Evolutionary conservation across 1,284 basidiomycete species (phyloP).

Genomic region (Xerocomus cyaneibrunnescens): DNA sequence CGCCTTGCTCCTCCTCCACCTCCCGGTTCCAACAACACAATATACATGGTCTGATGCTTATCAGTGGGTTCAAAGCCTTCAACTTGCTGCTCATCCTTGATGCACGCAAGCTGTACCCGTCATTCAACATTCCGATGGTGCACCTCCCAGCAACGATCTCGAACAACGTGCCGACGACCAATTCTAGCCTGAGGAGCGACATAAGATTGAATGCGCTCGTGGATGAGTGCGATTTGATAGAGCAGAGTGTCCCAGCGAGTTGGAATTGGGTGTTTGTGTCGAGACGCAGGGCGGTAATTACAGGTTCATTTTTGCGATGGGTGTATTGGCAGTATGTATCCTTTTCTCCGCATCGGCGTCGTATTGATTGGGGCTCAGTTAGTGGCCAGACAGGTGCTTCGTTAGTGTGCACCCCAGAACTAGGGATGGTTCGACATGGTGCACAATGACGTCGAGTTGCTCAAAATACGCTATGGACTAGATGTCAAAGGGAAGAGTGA

Average conservation of each 20-base stretch:
- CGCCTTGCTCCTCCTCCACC: too few species aligned
- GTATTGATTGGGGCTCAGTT: not conserved
- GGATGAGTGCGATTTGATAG: constrained; percentile 96
- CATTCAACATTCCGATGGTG: constrained; percentile 92
- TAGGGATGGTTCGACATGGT: constrained; percentile 85
- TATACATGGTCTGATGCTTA: constrained; percentile 83
- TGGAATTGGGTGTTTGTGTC: constrained; percentile 96
- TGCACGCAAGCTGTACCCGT: constrained; percentile 80
- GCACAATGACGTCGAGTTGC: constrained; percentile 84
- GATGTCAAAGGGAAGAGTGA: constrained; percentile 90
- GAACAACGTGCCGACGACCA: constrained; percentile 96
- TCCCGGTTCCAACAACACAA: constrained; percentile 87
- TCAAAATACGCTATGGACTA: constrained; percentile 83
- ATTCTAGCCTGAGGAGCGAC: constrained; percentile 93
- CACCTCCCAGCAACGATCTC: constrained; percentile 95
- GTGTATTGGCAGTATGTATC: constrained; percentile 83
- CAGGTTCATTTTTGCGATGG: constrained; percentile 94
- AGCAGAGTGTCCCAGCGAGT: constrained; percentile 95
- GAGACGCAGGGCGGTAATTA: constrained; percentile 98
- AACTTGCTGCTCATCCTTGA: constrained; percentile 77
- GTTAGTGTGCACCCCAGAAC: constrained; percentile 93
- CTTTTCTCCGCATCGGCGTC: not conserved
- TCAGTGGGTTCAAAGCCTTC: constrained; percentile 97
- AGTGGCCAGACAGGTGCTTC: constrained; percentile 77
- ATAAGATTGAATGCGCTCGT: constrained; percentile 98